phyloP scores from a whole-genome alignment of 495 filamentous ascomycete genomes.

The Copromyces sp. region DNA sequence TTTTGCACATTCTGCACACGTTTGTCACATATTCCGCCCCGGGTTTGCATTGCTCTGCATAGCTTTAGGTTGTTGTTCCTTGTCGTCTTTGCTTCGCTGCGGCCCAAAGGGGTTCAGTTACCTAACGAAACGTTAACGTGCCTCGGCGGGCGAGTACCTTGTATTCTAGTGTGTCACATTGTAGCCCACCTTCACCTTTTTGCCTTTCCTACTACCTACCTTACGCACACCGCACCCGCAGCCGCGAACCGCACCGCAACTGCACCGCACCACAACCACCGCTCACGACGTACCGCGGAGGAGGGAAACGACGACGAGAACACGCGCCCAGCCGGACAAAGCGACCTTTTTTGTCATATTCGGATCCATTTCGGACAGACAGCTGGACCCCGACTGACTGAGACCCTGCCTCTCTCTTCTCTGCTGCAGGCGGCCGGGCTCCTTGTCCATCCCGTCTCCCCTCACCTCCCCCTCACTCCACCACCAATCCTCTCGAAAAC shows the following conservation, averaged over 20 bases:
- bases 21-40: not conserved
- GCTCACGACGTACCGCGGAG: not conserved
- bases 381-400: not conserved
- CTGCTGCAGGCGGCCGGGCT: not conserved
- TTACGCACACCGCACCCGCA: not conserved
- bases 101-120: not conserved
- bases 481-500: conserved; percentile 2
- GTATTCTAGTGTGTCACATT: not conserved
- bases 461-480: conserved; percentile 1
- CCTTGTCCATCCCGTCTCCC: conserved; percentile 3
- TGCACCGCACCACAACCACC: not conserved
- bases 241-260: not conserved
- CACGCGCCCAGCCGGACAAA: not conserved
- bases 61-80: not conserved
- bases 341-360: not conserved
- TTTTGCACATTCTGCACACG: not conserved
- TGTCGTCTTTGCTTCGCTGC: not conserved
- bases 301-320: not conserved
- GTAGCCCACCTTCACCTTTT: not conserved
- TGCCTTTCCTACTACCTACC: not conserved
- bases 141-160: not conserved
- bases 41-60: not conserved
- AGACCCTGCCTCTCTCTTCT: conserved; percentile 3
- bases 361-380: not conserved
- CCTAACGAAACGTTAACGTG: not conserved